Conservation (phyloP, 768 basidiomycete genomes). For the Leucosporidium creatinivorum region DNA sequence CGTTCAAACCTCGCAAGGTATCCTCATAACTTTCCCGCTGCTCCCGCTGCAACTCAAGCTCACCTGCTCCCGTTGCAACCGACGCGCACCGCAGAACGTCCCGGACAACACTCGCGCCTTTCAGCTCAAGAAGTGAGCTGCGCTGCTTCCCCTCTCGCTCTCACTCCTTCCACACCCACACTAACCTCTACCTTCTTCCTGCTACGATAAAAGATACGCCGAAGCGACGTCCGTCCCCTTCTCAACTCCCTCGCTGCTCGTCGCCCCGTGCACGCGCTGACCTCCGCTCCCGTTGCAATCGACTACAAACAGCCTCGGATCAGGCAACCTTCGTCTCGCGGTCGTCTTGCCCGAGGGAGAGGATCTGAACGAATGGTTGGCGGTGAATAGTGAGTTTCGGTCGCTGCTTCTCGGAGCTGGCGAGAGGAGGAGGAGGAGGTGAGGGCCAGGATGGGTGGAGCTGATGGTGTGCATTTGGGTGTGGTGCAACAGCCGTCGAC, state of each 20-base stretch:
- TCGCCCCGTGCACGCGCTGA: neutral
- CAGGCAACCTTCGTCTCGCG: conserved; percentile 85
- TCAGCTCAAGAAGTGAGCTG: conserved; percentile 78
- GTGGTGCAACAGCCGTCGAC: conserved; percentile 70
- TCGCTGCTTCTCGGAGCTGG: neutral
- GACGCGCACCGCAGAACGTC: conserved; percentile 1
- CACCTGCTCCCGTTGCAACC: neutral
- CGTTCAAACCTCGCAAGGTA: conserved; percentile 92
- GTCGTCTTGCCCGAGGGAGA: conserved; percentile 95
- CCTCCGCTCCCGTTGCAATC: neutral
- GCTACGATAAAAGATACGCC: conserved; percentile 49
- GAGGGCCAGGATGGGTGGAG: too few relatives aligned
- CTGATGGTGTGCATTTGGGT: too few relatives aligned
- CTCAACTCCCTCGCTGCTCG: neutral
- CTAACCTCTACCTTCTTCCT: neutral
- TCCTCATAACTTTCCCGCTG: neutral
- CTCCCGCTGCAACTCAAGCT: neutral
- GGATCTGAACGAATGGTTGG: conserved; percentile 97
- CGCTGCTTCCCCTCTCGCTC: neutral
- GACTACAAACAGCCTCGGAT: conserved; percentile 53
- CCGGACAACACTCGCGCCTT: conserved; percentile 61
- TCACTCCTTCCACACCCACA: neutral
- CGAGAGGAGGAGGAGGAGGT: neutral
- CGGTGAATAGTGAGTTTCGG: conserved; percentile 73
- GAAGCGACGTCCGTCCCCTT: conserved; percentile 58